phyloP scores from a whole-genome alignment of 139 green algal genomes.

The Yamagishiella unicocca region DNA sequence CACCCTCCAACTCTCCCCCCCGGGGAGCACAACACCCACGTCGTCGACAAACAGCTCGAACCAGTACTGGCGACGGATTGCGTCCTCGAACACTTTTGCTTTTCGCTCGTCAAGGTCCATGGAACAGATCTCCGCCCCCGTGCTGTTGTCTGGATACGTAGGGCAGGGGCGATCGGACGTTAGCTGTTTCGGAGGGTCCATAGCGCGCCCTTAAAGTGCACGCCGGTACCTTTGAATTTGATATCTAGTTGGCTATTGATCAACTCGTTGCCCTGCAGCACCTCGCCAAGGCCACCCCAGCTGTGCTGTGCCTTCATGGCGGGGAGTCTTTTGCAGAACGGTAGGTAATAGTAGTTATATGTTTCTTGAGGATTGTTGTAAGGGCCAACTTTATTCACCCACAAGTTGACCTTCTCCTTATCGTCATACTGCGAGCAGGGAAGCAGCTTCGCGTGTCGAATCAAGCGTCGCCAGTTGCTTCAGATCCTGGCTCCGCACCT shows the following conservation, averaged over 20 bases:
- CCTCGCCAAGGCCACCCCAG: slow-evolving; percentile 96
- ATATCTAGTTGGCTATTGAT: slow-evolving; percentile 93
- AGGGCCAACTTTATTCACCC: slow-evolving; percentile 98
- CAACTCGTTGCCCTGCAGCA: slow-evolving; percentile 96
- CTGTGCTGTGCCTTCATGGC: slow-evolving; percentile 79
- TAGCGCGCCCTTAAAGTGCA: neutral
- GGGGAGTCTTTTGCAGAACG: slow-evolving; percentile 87
- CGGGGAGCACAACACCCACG: slow-evolving; percentile 11
- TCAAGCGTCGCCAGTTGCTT: neutral
- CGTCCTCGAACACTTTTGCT: slow-evolving; percentile 79
- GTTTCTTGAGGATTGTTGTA: slow-evolving; percentile 99
- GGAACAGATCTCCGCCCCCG: slow-evolving; percentile 74
- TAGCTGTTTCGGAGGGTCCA: neutral
- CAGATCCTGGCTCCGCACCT: neutral
- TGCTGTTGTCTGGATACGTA: neutral
- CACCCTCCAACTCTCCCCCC: neutral
- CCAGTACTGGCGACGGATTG: slow-evolving; percentile 84
- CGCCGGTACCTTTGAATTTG: slow-evolving; percentile 83
- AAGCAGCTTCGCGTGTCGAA: neutral
- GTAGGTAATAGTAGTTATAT: slow-evolving; percentile 98
- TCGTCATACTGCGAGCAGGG: slow-evolving; percentile 52
- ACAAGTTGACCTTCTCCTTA: slow-evolving; percentile 59
- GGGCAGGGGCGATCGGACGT: neutral
- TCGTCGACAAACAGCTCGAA: slow-evolving; percentile 81
- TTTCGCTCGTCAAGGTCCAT: slow-evolving; percentile 72